Conservation (phyloP, 495 filamentous ascomycete genomes). For the Talaromyces proteolyticus region DNA sequence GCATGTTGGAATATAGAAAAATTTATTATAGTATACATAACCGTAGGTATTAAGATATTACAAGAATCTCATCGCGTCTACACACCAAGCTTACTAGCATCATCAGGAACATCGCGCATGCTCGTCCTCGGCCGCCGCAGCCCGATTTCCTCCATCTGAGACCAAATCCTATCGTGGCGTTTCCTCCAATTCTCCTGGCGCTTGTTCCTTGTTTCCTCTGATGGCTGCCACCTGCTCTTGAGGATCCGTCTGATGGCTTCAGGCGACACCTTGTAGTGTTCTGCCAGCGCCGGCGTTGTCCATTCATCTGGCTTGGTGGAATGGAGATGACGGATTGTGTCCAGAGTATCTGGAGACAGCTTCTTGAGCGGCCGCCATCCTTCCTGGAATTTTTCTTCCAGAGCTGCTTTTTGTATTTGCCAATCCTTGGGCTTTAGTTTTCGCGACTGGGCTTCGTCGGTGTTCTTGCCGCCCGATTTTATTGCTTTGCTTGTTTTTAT, state of each 20-base stretch:
- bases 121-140: conserved; percentile 47
- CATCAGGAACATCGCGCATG: no score
- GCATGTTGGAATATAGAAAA: no score
- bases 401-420: conserved; percentile 63
- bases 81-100: no score
- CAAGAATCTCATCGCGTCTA: no score
- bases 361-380: conserved; percentile 79
- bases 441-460: no score
- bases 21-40: no score
- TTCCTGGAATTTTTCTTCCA: conserved; percentile 65
- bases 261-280: conserved; percentile 76
- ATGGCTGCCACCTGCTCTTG: conserved; percentile 75
- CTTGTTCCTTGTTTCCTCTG: conserved; percentile 50
- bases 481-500: background rate
- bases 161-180: conserved; percentile 74
- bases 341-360: conserved; percentile 84
- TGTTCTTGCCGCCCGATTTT: background rate
- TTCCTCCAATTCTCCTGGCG: conserved; percentile 70
- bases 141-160: conserved; percentile 64
- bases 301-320: conserved; percentile 66
- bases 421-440: conserved; percentile 50
- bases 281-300: conserved; percentile 65
- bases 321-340: conserved; percentile 78
- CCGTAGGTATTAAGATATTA: no score
- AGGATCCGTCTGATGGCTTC: conserved; percentile 85